These are phyloP conservation scores for Debaryomyces sp. DNA, from an alignment of 1,139 yeast species.

Conservation along the genomic window DNA sequence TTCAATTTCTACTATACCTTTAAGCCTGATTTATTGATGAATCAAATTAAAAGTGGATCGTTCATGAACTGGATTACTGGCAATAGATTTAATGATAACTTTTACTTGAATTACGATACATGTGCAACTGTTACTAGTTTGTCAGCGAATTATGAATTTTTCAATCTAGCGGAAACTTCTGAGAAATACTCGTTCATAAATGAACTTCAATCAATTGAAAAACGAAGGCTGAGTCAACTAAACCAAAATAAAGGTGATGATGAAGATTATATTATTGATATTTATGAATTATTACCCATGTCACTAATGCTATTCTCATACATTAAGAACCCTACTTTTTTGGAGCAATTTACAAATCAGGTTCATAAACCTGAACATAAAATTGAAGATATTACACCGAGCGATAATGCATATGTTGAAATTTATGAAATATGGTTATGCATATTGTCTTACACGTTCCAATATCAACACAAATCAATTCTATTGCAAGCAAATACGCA, in stretches of 20 bases:
- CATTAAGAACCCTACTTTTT: conserved; percentile 25
- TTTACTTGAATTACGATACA: conserved; percentile 28
- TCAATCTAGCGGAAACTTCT: conserved; percentile 4
- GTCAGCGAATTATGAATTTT: conserved; percentile 13
- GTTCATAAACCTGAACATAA: conserved; percentile 12
- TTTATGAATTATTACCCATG: conserved; percentile 12
- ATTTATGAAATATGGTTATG: conserved; percentile 40
- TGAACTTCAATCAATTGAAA: conserved; percentile 24
- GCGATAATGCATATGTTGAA: conserved; percentile 22
- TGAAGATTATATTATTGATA: conserved; percentile 15
- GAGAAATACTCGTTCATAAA: conserved; percentile 21
- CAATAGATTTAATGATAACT: conserved; percentile 28
- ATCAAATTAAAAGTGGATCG: conserved; percentile 33
- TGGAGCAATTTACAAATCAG: conserved; percentile 22
- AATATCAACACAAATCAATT: conserved; percentile 35
- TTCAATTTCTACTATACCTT: conserved; percentile 33
- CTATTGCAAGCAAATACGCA: conserved; percentile 26
- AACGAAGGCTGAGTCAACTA: conserved; percentile 15
- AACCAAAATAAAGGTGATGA: conserved; percentile 12
- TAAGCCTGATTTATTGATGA: conserved; percentile 33
- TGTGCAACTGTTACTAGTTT: conserved; percentile 22
- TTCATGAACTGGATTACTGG: conserved; percentile 46
- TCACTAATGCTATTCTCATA: conserved; percentile 18
- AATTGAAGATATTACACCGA: conserved; percentile 20
- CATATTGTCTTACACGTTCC: conserved; percentile 38